phyloP scores from a whole-genome alignment of 352 stramenopile genomes.

The Globisporangium rhizosaccharum region DNA sequence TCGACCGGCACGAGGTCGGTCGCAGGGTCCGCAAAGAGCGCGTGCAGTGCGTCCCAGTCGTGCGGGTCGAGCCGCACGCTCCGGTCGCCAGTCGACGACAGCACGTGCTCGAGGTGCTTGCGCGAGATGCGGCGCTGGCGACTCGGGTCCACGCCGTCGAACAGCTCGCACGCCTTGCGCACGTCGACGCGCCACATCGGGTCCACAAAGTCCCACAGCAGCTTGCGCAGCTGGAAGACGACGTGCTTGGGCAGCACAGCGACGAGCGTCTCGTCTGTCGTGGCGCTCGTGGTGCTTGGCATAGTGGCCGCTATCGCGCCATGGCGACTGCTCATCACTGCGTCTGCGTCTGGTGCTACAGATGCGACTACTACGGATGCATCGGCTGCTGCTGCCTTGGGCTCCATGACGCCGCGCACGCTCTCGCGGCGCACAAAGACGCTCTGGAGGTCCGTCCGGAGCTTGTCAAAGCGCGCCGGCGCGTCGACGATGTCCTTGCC shows the following conservation, averaged over 20 bases:
- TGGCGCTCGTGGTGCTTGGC: not conserved
- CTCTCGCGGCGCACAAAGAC: conserved; percentile 49
- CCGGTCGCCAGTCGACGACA: conserved; percentile 24
- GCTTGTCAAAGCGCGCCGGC: conserved; percentile 29
- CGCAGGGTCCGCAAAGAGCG: conserved; percentile 30
- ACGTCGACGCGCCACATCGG: conserved; percentile 40
- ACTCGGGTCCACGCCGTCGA: conserved; percentile 22
- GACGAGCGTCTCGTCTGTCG: not conserved
- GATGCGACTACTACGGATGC: not conserved
- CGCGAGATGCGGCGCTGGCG: conserved; percentile 24
- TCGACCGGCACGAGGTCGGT: conserved; percentile 39
- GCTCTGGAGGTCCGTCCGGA: conserved; percentile 52
- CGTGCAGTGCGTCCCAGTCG: conserved; percentile 47
- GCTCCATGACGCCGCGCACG: conserved; percentile 26
- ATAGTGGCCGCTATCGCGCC: not conserved
- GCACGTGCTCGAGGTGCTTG: conserved; percentile 31
- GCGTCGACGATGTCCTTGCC: conserved; percentile 28
- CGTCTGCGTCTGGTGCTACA: not conserved
- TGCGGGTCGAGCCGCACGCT: conserved; percentile 22
- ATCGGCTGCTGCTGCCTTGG: not conserved
- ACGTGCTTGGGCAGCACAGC: conserved; percentile 16
- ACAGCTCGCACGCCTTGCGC: conserved; percentile 19
- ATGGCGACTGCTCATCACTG: not conserved
- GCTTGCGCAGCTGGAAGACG: conserved; percentile 30
- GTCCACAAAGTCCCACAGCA: conserved; percentile 52